Percentiles rank a stretch among this genome's conserved stretches.
Evolutionary conservation across 495 filamentous ascomycete genomes (phyloP).

Genomic region (Xylaria flabelliformis): DNA sequence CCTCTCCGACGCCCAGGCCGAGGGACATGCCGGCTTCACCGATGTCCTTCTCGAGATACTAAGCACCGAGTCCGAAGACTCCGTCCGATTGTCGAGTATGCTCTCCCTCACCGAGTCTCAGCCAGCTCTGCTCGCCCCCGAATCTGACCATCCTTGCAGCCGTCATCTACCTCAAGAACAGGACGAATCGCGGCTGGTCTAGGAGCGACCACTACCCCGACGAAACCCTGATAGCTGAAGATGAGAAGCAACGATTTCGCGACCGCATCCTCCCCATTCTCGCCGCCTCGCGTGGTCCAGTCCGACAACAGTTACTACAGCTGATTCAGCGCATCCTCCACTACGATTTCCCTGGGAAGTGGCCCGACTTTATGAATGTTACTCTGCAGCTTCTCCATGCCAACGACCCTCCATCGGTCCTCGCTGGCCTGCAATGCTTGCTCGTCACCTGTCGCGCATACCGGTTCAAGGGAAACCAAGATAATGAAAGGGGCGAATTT

Average conservation of each 20-base stretch:
- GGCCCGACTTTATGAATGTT: conserved; percentile 91
- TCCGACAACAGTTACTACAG: conserved; percentile 90
- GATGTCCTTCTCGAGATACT: conserved; percentile 91
- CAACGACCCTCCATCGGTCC: conserved; percentile 82
- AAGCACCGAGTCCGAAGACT: conserved; percentile 81
- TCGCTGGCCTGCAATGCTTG: conserved; percentile 92
- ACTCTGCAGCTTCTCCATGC: conserved; percentile 85
- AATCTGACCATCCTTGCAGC: conserved; percentile 58
- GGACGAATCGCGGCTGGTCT: conserved; percentile 88
- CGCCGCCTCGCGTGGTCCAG: conserved; percentile 75
- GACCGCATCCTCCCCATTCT: conserved; percentile 88
- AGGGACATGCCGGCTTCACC: conserved; percentile 86
- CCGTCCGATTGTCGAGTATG: conserved; percentile 87
- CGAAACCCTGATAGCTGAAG: conserved; percentile 76
- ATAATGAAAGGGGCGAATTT: conserved; percentile 81
- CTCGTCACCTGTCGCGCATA: conserved; percentile 92
- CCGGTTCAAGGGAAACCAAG: conserved; percentile 78
- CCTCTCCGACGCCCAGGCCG: conserved; percentile 66
- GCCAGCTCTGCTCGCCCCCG: conserved; percentile 26
- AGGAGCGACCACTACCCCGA: conserved; percentile 72
- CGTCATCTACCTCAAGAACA: conserved; percentile 97
- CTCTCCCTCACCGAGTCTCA: conserved; percentile 24
- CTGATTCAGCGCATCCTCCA: conserved; percentile 94
- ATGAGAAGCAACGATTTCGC: conserved; percentile 86
- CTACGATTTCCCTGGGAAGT: conserved; percentile 91